Evolutionary conservation across 2,329 filamentous ascomycete species (phyloP), one percentile per base, ranked within the genome.

Genomic region (Sclerotinia glacialis): DNA sequence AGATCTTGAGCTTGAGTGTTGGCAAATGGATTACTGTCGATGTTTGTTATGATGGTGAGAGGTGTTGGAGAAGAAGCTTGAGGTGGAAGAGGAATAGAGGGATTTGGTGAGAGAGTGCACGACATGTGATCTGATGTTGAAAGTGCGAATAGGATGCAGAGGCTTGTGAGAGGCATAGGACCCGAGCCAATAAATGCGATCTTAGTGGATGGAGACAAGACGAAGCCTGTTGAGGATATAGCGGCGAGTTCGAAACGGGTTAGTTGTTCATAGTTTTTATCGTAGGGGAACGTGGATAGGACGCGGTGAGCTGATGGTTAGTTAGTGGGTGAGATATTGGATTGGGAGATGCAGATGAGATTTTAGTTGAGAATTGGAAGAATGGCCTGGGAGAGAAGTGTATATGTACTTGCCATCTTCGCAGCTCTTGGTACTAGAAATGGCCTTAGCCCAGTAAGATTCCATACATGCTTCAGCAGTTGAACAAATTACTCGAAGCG

Each of bases 151-250:
- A 79, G 68, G 2, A 83, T 74, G 67, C 81, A 82, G 3, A 84
- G 71, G 0, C 79, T 80, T 0, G 81, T 83, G 21, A 84, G 70
- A 0, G 82, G 83, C 1, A 84, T 71, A 0, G 82, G 82, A 0
- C 83, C 82, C 0, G 80, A 83, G 16, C 83, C 82, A 5, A 85
- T 77, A 69, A 84, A 83, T 1, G 79, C 80, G 23, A 84, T 75
- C 8, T 72, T 77, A 0, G 67, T 67, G 0, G 78, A 77, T 2
- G 70, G 59, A n/a, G 68, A 21, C 0, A 71, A 68, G 2, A 76
- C 70, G 23, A 78, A 26, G 18, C 64, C 64, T 3, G 64, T 79
- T 5, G 79, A 76, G 16, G 74, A 68, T 5, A 84, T 74, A 11
- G 79, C 76, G 31, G 75, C 75, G 31, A 81, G 76, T 71, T 84